Evolutionary conservation across 352 stramenopile species (phyloP), one percentile per base, ranked within the genome.

Genomic region (Phytophthora sansomeana): DNA sequence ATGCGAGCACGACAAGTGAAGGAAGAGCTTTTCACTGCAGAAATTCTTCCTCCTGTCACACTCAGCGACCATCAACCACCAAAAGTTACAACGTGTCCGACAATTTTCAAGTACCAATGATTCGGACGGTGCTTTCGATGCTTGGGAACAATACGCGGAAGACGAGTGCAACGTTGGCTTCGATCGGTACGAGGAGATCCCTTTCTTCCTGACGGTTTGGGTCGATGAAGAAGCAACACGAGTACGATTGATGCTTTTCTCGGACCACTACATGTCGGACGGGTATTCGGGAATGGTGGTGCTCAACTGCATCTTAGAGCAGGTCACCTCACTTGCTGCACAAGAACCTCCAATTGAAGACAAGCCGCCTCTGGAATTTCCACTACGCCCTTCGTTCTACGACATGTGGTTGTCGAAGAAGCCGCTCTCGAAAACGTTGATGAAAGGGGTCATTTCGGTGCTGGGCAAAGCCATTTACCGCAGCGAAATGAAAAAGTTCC

Each of bases 231-330:
- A 50, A 4, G 13, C 43, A 1, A 38, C 65, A 6, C 21, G 42
- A 5, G 65, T 61, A 2, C 67, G 76, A 0, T 30, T 87, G 11
- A 64, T 83, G 43, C 60, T 87, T 26, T 78, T 83, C 64, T 77
- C 71, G 24, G 79, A 87, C 41, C 74, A 87, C 48, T 82, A 74
- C 54, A 69, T 76, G 51, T 76, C 70, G 4, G 79, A 87, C 44
- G 76, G 71, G 16, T 72, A 48, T 28, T 83, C 79, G 2, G 74
- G 76, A 4, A 74, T 64, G 36, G 56, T 63, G 2, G 42, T 81
- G 4, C 43, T 87, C 11, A 68, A 87, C 64, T 61, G 75, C 52
- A 47, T 85, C 14, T 24, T 85, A 3, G 64, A 67, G 9, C 69
- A 74, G 2, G 67, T 70, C 6, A 43, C 56, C 0, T 42, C 48